phyloP scores from a whole-genome alignment of 2,329 filamentous ascomycete genomes.

The Pestalotiopsis sp. region DNA sequence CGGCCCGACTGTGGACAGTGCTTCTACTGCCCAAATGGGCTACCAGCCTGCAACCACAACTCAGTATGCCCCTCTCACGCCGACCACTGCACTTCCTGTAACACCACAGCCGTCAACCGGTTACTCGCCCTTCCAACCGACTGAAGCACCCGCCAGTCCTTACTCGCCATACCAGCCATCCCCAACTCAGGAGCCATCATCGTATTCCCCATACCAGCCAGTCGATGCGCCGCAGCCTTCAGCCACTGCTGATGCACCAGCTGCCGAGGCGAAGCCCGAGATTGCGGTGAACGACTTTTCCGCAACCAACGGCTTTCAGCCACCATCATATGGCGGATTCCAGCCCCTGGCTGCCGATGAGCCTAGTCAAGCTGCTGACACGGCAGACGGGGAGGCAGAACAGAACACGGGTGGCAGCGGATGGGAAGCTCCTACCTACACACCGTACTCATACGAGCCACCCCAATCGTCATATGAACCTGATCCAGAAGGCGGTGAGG shows the following conservation, averaged over 20 bases:
- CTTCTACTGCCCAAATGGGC: slow-evolving; percentile 29
- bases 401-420: slow-evolving; percentile 34
- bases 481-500: slow-evolving; percentile 49
- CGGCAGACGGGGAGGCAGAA: slow-evolving; percentile 30
- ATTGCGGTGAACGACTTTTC: slow-evolving; percentile 16
- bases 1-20: slow-evolving; percentile 31
- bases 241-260: slow-evolving; percentile 14
- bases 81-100: slow-evolving; percentile 13
- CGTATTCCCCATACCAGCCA: slow-evolving; percentile 31
- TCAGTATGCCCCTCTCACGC: background rate
- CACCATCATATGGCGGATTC: slow-evolving; percentile 51
- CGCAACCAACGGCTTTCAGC: slow-evolving; percentile 41
- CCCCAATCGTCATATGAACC: slow-evolving; percentile 55
- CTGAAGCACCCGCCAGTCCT: slow-evolving; percentile 7
- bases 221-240: slow-evolving; percentile 22
- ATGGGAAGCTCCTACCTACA: slow-evolving; percentile 66
- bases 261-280: slow-evolving; percentile 18
- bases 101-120: slow-evolving; percentile 22
- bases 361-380: slow-evolving; percentile 29
- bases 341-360: slow-evolving; percentile 46
- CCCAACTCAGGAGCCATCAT: slow-evolving; percentile 11
- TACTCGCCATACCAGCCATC: background rate
- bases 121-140: slow-evolving; percentile 20
- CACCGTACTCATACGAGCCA: slow-evolving; percentile 61
- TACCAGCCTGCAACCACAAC: slow-evolving; percentile 29